Conservation (phyloP, 768 basidiomycete genomes). For the Boletus edulis region DNA sequence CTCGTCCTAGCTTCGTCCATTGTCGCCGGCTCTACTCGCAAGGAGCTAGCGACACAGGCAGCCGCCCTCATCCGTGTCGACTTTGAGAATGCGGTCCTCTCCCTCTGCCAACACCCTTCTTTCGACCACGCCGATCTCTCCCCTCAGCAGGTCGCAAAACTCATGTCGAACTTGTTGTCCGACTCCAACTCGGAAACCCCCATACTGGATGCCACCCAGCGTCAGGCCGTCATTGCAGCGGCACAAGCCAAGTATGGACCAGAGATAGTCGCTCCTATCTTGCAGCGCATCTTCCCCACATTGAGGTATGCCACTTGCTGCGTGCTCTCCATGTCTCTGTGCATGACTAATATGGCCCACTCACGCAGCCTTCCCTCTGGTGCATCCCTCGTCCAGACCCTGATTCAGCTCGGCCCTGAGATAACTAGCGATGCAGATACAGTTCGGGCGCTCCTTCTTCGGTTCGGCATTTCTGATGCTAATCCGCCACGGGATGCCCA, state of each 20-base stretch:
- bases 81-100: constrained; percentile 75
- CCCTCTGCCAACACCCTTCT: constrained; percentile 75
- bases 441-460: constrained; percentile 62
- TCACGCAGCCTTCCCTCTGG: constrained; percentile 57
- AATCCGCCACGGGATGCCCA: constrained; percentile 71
- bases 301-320: constrained; percentile 53
- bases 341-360: constrained; percentile 13
- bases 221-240: constrained; percentile 71
- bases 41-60: constrained; percentile 60
- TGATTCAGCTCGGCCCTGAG: constrained; percentile 78
- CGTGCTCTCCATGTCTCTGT: constrained; percentile 8
- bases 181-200: constrained; percentile 69
- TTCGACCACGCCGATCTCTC: constrained; percentile 81
- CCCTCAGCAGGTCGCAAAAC: constrained; percentile 70
- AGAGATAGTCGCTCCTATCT: constrained; percentile 69
- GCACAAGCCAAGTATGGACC: constrained; percentile 79
- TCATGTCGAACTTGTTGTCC: constrained; percentile 78
- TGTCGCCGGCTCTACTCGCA: constrained; percentile 56
- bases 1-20: constrained; percentile 76
- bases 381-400: constrained; percentile 68
- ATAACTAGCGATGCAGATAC: constrained; percentile 73
- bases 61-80: constrained; percentile 66
- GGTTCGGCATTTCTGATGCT: constrained; percentile 73
- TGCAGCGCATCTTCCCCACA: constrained; percentile 71
- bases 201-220: constrained; percentile 67